These are phyloP conservation scores for Pulveroboletus ravenelii DNA, from an alignment of 768 basidiomycete genomes.

Conservation along the genomic window DNA sequence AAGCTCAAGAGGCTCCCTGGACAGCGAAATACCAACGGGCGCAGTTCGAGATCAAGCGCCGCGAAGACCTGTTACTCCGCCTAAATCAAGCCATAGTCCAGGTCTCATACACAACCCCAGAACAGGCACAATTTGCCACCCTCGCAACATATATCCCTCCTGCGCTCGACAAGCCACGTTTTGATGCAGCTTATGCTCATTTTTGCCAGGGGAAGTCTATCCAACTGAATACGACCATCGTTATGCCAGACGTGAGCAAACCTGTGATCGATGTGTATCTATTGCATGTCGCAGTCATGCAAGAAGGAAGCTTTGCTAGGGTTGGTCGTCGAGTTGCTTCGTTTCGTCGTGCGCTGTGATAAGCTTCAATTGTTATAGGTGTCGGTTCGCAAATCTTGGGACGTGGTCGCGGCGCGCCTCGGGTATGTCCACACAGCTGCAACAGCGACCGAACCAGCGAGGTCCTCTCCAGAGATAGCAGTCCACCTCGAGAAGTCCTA, in stretches of 20 bases:
- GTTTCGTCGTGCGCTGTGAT: neutral
- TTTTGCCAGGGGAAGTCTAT: constrained; percentile 28
- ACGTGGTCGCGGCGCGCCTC: constrained; percentile 25
- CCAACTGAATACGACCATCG: constrained; percentile 23
- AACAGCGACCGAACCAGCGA: constrained; percentile 20
- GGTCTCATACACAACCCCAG: constrained; percentile 18
- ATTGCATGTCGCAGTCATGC: constrained; percentile 31
- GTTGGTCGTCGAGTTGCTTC: constrained; percentile 15
- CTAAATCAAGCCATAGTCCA: constrained; percentile 27
- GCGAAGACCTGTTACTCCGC: constrained; percentile 25
- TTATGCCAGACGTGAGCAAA: constrained; percentile 25
- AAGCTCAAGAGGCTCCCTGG: constrained; percentile 19
- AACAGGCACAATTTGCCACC: constrained; percentile 23
- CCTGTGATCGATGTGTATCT: constrained; percentile 28
- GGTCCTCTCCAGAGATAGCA: constrained; percentile 24
- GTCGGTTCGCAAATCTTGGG: constrained; percentile 23
- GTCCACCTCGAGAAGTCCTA: constrained; percentile 25
- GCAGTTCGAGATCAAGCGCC: constrained; percentile 29
- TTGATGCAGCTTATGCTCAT: constrained; percentile 26
- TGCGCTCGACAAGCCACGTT: constrained; percentile 25
- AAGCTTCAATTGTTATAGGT: constrained; percentile 16
- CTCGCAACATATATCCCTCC: constrained; percentile 28
- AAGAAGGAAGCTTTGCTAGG: constrained; percentile 27
- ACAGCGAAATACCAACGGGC: constrained; percentile 18
- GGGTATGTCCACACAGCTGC: constrained; percentile 22